These are phyloP conservation scores for Diaporthe nobilis DNA, from an alignment of 2,329 filamentous ascomycete genomes.

Conservation along the genomic window DNA sequence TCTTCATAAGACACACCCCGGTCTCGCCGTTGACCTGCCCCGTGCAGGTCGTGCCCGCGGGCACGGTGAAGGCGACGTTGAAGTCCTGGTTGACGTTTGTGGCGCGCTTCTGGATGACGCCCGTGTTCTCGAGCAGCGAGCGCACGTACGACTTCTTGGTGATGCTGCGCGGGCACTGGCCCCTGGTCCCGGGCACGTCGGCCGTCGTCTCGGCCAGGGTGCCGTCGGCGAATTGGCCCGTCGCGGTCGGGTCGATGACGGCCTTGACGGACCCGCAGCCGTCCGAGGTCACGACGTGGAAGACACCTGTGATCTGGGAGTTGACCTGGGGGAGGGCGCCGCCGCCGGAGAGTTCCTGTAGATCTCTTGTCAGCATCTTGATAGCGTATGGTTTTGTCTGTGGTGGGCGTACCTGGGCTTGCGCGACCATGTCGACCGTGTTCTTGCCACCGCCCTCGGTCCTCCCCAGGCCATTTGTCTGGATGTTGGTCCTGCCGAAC, in stretches of 20 bases:
- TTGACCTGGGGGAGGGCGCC: constrained; percentile 57
- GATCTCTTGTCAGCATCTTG: neutral
- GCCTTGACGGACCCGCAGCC: constrained; percentile 57
- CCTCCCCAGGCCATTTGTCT: constrained; percentile 56
- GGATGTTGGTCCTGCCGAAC: constrained; percentile 47
- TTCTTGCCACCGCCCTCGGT: constrained; percentile 55
- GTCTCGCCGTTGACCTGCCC: constrained; percentile 36
- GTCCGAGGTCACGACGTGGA: constrained; percentile 59
- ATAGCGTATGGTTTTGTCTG: too few relatives aligned
- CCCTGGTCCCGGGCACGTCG: constrained; percentile 42
- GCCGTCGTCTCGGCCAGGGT: constrained; percentile 41
- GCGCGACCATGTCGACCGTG: constrained; percentile 50
- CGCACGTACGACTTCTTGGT: constrained; percentile 30
- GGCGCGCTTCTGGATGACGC: constrained; percentile 41
- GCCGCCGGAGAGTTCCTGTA: constrained; percentile 55
- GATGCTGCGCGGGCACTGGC: constrained; percentile 40
- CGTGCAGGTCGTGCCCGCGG: constrained; percentile 43
- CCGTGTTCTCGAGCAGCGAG: constrained; percentile 37
- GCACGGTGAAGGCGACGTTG: constrained; percentile 34
- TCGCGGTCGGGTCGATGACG: constrained; percentile 56
- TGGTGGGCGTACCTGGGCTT: constrained; percentile 39
- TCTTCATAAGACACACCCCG: constrained; percentile 45
- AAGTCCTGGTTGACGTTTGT: constrained; percentile 42
- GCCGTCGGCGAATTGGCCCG: constrained; percentile 43
- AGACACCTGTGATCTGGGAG: constrained; percentile 51